Evolutionary conservation across 306 rosid species (phyloP), one percentile per base, ranked within the genome.

Genomic region (Cucurbita ficifolia): DNA sequence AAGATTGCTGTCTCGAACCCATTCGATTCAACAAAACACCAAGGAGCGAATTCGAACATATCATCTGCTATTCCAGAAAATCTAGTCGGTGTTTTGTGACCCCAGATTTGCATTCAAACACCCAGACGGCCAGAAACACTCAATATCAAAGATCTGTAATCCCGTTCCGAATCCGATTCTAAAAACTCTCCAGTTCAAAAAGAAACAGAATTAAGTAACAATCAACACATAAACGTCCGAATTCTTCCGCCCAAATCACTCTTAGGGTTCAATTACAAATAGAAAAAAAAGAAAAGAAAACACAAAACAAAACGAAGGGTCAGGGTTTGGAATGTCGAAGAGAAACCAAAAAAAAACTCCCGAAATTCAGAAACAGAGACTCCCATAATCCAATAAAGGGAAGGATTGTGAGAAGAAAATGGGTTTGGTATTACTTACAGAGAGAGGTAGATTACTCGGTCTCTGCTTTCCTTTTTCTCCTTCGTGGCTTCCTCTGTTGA

Each of bases 401-500:
- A 73, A 78, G 61, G 7, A 70, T 51, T 14, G 50, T 36, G 8
- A 29, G 21, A 29, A 55, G 53, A 53, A 50, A 52, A 40, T n/a
- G 74, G 73, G 22, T 79, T 75, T 52, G 60, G 50, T 24, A 51
- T 75, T n/a, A 78, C 82, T 72, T 71, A 74, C 80, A 72, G 77
- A 80, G 61, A 68, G 70, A 57, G n/a, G n/a, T n/a, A n/a, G 52
- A 19, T 4, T 61, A 50, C 76, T 63, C 43, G 75, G 73, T 38
- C 60, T 79, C 51, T 64, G 76, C 68, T 64, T 59, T 39, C 42
- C 21, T 45, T 56, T 39, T 59, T 70, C 57, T 75, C 70, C 78
- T 57, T 65, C 35, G 76, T 63, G 69, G 86, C 76, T 69, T 72
- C 73, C 78, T 64, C 79, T 80, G 76, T 83, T 80, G 86, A 80